Evolutionary conservation across 805 yeast species (phyloP).

Genomic region (Dipodascus geniculatus): DNA sequence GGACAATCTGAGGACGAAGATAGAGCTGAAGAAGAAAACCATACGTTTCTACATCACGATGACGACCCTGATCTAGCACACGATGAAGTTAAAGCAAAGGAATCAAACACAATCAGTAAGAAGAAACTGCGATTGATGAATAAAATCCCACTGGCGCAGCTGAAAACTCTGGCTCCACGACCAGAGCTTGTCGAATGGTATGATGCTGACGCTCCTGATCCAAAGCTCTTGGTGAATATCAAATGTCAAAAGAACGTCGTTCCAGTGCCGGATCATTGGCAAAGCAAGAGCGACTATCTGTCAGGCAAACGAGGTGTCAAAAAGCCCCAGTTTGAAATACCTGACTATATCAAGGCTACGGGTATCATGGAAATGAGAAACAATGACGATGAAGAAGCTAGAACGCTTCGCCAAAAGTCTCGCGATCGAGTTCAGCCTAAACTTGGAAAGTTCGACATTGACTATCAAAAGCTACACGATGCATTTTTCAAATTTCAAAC

Average conservation of each 20-base stretch:
- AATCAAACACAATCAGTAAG: conserved; percentile 25
- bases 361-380: conserved; percentile 83
- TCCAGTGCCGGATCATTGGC: conserved; percentile 82
- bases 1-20: conserved; percentile 14
- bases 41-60: conserved; percentile 25
- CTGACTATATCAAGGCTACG: conserved; percentile 65
- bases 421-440: conserved; percentile 84
- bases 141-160: conserved; percentile 52
- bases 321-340: conserved; percentile 63
- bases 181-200: conserved; percentile 81
- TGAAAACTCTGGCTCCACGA: conserved; percentile 45
- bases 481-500: conserved; percentile 79
- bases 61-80: conserved; percentile 23
- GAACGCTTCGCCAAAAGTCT: conserved; percentile 56
- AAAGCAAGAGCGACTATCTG: conserved; percentile 60
- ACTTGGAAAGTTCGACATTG: conserved; percentile 75
- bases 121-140: conserved; percentile 40
- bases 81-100: conserved; percentile 20
- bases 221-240: conserved; percentile 48
- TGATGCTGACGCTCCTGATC: conserved; percentile 78
- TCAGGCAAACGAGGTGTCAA: conserved; percentile 55
- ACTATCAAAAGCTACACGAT: conserved; percentile 67
- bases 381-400: conserved; percentile 36
- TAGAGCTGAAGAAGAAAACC: conserved; percentile 11
- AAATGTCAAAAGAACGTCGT: conserved; percentile 57